Percentiles rank a stretch among this genome's conserved stretches.
phyloP scores from a whole-genome alignment of 2,329 filamentous ascomycete genomes.

The Cercospora sp. region DNA sequence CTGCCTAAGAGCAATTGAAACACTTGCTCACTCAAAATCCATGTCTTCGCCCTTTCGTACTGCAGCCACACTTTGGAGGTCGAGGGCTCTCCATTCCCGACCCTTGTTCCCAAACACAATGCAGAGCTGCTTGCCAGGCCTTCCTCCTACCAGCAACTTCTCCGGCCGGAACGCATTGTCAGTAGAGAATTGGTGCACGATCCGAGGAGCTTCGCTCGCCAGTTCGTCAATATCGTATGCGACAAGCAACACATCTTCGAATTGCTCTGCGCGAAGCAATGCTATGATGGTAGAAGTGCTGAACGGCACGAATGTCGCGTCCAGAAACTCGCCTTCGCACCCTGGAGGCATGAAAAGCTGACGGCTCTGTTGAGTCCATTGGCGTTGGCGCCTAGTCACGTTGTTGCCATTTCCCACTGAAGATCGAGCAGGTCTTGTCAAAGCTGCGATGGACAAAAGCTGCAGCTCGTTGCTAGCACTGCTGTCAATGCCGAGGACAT shows the following conservation, averaged over 20 bases:
- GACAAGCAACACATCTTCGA: not conserved
- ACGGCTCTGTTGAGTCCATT: not conserved
- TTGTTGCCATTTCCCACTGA: not conserved
- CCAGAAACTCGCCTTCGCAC: conserved; percentile 6
- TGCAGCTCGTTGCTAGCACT: not conserved
- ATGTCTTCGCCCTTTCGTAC: not conserved
- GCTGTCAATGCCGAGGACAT: not conserved
- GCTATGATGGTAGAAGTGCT: not conserved
- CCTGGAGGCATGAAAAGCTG: not conserved
- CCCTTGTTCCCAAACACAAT: conserved; percentile 57
- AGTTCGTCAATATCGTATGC: not conserved
- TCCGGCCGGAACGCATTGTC: conserved; percentile 51
- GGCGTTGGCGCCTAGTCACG: not conserved
- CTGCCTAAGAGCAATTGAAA: not conserved
- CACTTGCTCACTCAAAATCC: not conserved
- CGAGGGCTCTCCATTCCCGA: conserved; percentile 57
- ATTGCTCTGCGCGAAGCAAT: conserved; percentile 3
- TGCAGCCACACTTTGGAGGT: conserved; percentile 42
- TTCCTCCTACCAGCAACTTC: conserved; percentile 56
- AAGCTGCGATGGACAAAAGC: conserved; percentile 1
- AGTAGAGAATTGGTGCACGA: conserved; percentile 50
- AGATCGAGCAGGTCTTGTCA: not conserved
- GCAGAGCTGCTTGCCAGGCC: conserved; percentile 53
- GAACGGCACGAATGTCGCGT: conserved; percentile 16
- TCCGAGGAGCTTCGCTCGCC: conserved; percentile 4